Evolutionary conservation across 106 monocot species (phyloP).

Genomic region (Dactylorhiza incarnata): DNA sequence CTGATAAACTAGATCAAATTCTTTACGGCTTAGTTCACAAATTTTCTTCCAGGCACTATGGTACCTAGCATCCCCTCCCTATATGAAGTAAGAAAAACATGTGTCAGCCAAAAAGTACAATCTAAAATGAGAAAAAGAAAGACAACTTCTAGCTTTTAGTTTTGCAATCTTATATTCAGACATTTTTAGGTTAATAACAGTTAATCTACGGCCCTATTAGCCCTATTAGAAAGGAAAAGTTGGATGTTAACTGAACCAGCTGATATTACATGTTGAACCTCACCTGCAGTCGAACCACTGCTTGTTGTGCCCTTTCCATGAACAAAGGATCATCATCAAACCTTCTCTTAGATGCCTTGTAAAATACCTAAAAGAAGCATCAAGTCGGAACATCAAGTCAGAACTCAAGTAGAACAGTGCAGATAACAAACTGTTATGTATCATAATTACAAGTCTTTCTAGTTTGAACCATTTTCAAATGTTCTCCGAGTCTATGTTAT

Average conservation of each 20-base stretch:
- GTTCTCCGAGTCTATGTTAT: no score
- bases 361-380: constrained; percentile 28
- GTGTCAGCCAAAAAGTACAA: background rate
- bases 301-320: constrained; percentile 36
- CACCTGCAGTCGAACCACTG: constrained; percentile 45
- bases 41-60: constrained; percentile 53
- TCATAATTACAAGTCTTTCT: no score
- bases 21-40: constrained; percentile 61
- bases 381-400: background rate
- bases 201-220: background rate
- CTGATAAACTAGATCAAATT: constrained; percentile 48
- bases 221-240: background rate
- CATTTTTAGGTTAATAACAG: background rate
- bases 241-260: background rate
- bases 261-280: background rate
- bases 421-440: background rate
- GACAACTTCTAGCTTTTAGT: background rate
- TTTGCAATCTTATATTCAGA: background rate
- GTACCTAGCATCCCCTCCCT: constrained; percentile 46
- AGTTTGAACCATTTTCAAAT: no score
- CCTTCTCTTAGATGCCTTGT: constrained; percentile 45
- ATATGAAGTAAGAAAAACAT: constrained; percentile 2
- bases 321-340: constrained; percentile 44
- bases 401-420: background rate
- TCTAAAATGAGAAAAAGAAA: background rate